Conservation (phyloP, 345 rosid species). For the Gossypium rotundifolium region DNA sequence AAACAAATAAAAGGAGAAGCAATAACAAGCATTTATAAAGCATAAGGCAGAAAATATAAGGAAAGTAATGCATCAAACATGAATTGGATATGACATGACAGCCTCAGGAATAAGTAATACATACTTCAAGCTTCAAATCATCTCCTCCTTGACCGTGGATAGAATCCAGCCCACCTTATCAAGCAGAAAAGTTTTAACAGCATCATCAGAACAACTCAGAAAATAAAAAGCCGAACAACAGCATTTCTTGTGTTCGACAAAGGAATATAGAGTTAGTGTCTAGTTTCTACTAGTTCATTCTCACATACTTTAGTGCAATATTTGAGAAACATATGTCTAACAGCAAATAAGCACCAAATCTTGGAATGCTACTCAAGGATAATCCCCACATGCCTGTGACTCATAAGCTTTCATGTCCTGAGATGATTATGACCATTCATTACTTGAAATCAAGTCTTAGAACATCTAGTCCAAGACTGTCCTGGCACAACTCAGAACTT, state of each 20-base stretch:
- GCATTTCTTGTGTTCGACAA: not conserved
- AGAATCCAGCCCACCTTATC: constrained; percentile 51
- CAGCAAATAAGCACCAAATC: not conserved
- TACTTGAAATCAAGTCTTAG: not conserved
- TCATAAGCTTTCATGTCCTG: not conserved
- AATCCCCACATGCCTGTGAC: not conserved
- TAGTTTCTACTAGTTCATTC: not conserved
- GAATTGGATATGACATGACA: not conserved
- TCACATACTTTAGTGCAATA: not conserved
- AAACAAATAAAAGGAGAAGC: not conserved
- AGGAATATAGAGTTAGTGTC: not conserved
- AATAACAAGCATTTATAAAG: not conserved
- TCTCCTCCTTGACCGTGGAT: constrained; percentile 31
- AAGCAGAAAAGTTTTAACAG: constrained; percentile 13
- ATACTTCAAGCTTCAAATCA: constrained; percentile 61
- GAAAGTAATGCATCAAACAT: constrained; percentile 1
- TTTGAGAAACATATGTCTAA: not conserved
- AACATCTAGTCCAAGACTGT: not conserved
- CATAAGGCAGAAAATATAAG: not conserved
- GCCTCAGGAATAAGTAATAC: constrained; percentile 24
- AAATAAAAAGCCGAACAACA: not conserved
- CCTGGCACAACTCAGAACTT: not conserved
- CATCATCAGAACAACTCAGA: constrained; percentile 6
- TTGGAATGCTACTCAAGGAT: not conserved
- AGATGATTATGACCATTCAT: not conserved